Evolutionary conservation across 805 yeast genomes (phyloP), one percentile per base, ranked within the genome.

Genomic region (Metschnikowia lochheadii): DNA sequence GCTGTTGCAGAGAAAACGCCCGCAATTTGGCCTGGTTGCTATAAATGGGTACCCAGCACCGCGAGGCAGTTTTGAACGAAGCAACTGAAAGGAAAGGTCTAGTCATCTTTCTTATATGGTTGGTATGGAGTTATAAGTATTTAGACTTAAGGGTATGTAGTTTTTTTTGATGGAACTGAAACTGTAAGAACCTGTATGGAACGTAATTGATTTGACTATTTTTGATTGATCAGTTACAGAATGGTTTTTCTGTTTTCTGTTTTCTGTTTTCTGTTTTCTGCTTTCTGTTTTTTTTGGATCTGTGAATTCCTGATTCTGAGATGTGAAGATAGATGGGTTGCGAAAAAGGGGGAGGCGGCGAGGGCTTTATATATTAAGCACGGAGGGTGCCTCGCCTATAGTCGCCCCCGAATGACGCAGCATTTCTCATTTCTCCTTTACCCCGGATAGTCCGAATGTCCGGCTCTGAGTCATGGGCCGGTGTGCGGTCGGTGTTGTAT

Each of bases 21-120:
- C 76, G 64, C 41, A 51, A 46, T 21, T 55, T 49, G 48, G 50
- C 49, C 23, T 50, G 51, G 10, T 54, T 48, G 31, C 51, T 37
- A 13, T 53, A 34, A 26, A 40, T 48, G 44, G 63, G 65, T 23
- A 73, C 57, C 77, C 77, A 73, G 59, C 76, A 71, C 53, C 75
- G 68, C 43, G 75, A 61, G 48, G 77, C 74, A 44, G 78, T 73
- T 57, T 68, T 71, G 61, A 63, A 65, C 17, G 71, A 57, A 33
- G 73, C 59, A 39, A 73, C 63, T 45, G 64, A 64, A 43, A 70
- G 59, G 39, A 70, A 61, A 54, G 65, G 65, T 55, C 60, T 63
- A 32, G 62, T 59, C 69, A 66, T 64, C 14, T 31, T 46, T 5
- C 8, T 11, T 26, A 26, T 26, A 26, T 26, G 5, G 5, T 26